Evolutionary conservation across 768 basidiomycete species (phyloP), one percentile per base, ranked within the genome.

Genomic region (Boletus pseudopeckii): DNA sequence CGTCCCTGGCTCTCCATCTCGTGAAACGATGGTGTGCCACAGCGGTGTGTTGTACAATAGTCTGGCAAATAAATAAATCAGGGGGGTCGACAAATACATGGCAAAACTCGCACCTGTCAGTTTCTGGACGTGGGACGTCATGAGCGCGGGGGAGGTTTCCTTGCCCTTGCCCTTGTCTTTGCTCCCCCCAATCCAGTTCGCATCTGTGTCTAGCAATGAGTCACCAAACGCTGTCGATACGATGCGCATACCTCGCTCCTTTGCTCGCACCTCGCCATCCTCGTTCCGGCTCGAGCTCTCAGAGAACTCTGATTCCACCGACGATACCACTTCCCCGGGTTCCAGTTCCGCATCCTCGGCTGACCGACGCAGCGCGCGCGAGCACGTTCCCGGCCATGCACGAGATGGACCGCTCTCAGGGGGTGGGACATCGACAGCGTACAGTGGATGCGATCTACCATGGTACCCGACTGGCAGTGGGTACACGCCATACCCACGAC

Each of bases 11-110:
- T 37, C 33, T 52, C 50, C 56, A 69, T 64, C 45, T 73, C 58
- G 42, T 70, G 64, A 49, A 78, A 74, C 53, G 62, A 62, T 0
- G 78, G 78, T 10, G 45, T 57, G 4, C 66, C 57, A 33, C 55
- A 48, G 10, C 50, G 55, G 26, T 53, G 60, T 5, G 20, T 51
- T 0, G 41, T 34, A 32, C 65, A 62, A 60, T 65, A 55, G 53
- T 62, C 57, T 73, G 61, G 30, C 40, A 8, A 42, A 20, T 24
- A 17, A 17, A 14, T 10, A 2, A 4, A 24, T 46, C 39, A 55
- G 40, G 30, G 47, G 7, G 28, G 45, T 0, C 20, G 32, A 46
- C 20, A 42, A 9, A 6, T 7, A 48, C 14, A 40, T 13, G 8
- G 14, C 17, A 18, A 10, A 40, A 1, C 14, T 11, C 49, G 22